phyloP scores from a whole-genome alignment of 192 early-diverging fungal genomes.

The Backusella tuberculispora region DNA sequence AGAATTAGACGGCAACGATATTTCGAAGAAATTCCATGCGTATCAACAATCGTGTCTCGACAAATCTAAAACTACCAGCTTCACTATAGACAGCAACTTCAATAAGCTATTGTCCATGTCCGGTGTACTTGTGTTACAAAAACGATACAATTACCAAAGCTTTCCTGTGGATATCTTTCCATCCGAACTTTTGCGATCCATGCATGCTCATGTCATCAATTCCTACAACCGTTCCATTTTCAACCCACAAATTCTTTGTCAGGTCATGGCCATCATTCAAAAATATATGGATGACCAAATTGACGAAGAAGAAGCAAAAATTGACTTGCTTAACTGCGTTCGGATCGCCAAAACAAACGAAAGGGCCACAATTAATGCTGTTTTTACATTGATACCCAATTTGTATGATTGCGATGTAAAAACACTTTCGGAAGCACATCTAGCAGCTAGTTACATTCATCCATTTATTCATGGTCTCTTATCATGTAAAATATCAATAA shows the following conservation, averaged over 20 bases:
- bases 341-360: constrained; percentile 11
- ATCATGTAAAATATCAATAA: constrained; percentile 15
- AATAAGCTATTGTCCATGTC: constrained; percentile 24
- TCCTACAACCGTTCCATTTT: constrained; percentile 5
- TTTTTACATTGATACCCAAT: constrained; percentile 14
- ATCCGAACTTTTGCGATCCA: constrained; percentile 4
- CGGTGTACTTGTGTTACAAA: constrained; percentile 18
- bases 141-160: constrained; percentile 5
- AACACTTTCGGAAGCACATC: constrained; percentile 21
- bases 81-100: constrained; percentile 10
- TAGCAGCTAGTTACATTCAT: constrained; percentile 19
- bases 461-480: constrained; percentile 22
- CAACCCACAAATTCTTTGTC: constrained; percentile 10
- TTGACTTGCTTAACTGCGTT: constrained; percentile 16
- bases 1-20: not conserved
- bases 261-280: constrained; percentile 16
- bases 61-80: not conserved
- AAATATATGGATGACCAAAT: constrained; percentile 15
- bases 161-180: constrained; percentile 8
- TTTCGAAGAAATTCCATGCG: constrained; percentile 15
- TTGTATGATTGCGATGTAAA: constrained; percentile 20
- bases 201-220: constrained; percentile 15
- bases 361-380: not conserved
- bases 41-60: constrained; percentile 8
- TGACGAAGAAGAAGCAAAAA: constrained; percentile 17